Evolutionary conservation across 2,329 filamentous ascomycete species (phyloP), one percentile per base, ranked within the genome.

Genomic region (Penicillium sp.): DNA sequence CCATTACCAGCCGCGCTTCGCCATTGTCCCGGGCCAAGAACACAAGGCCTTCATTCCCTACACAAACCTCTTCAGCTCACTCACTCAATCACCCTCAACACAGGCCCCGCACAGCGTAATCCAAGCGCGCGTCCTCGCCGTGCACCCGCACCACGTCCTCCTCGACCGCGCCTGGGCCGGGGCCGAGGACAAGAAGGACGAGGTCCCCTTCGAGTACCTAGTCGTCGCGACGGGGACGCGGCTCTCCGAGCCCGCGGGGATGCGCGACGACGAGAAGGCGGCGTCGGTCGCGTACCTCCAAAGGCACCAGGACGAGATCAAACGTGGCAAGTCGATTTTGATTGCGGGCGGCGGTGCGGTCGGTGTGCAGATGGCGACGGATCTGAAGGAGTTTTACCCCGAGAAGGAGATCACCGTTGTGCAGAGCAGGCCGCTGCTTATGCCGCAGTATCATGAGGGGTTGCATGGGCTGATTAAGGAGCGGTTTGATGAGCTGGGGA

Each of bases 281-380:
- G 71, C 75, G 2, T 77, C 73, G 0, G 69, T 76, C 7, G 54
- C 70, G 5, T 77, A 76, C 56, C 65, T 77, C 3, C 72, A 72
- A 30, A 70, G 65, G 5, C 74, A 77, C 64, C 75, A 77, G 54
- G 66, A 65, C 1, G 68, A 69, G 31, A 66, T 75, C 3, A 72
- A 74, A 53, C 57, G 56, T 15, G 66, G 72, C 13, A 67, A 69
- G 31, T 75, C 73, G 0, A 74, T 76, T 54, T 30, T 76, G 7
- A 73, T 79, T n/a, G 75, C 76, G 3, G 83, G 83, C 2, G 82
- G 81, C 3, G 82, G 83, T 1, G 82, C 83, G 1, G 82, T 84
- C 0, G 82, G 83, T 0, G 79, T 84, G 3, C 80, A 85, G 67
- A 78, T 84, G 70, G 82, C 82, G 0, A 77, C 80, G 0, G 83